Conservation (phyloP, 1,139 yeast genomes). For the Pichia sp. region DNA sequence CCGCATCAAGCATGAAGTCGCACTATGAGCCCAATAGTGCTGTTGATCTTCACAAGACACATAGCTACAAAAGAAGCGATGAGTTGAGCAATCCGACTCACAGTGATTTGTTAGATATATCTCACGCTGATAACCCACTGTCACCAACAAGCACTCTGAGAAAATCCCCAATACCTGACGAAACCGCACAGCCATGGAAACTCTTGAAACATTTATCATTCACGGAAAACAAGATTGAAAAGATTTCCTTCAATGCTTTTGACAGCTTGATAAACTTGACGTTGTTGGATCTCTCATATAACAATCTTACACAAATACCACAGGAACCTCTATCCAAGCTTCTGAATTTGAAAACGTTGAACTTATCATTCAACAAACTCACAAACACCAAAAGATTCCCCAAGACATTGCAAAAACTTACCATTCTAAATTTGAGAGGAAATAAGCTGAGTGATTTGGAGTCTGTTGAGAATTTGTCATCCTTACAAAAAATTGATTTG, state of each 20-base stretch:
- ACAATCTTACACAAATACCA: slow-evolving; percentile 44
- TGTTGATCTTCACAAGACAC: too few relatives aligned
- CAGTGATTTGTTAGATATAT: too few relatives aligned
- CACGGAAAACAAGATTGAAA: slow-evolving; percentile 45
- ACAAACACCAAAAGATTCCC: slow-evolving; percentile 37
- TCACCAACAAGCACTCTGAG: too few relatives aligned
- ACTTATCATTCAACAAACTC: slow-evolving; percentile 49
- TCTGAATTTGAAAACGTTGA: slow-evolving; percentile 43
- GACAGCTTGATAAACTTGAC: slow-evolving; percentile 44
- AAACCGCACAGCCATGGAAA: slow-evolving; percentile 46
- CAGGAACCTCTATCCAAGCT: slow-evolving; percentile 43
- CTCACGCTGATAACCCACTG: too few relatives aligned
- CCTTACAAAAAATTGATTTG: slow-evolving; percentile 50
- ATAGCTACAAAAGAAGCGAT: too few relatives aligned
- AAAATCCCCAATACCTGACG: too few relatives aligned
- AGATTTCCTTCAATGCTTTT: slow-evolving; percentile 40
- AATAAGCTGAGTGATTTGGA: slow-evolving; percentile 40
- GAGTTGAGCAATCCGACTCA: too few relatives aligned
- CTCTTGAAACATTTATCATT: slow-evolving; percentile 51
- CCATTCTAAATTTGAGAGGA: slow-evolving; percentile 49
- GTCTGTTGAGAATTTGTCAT: slow-evolving; percentile 41
- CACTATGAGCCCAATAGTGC: neutral
- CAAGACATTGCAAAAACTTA: slow-evolving; percentile 32
- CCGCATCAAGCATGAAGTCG: too few relatives aligned
- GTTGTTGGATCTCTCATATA: slow-evolving; percentile 52